Base-by-base conservation (phyloP, 2,329 filamentous ascomycete species). In the Phialocephala subalpina region DNA sequence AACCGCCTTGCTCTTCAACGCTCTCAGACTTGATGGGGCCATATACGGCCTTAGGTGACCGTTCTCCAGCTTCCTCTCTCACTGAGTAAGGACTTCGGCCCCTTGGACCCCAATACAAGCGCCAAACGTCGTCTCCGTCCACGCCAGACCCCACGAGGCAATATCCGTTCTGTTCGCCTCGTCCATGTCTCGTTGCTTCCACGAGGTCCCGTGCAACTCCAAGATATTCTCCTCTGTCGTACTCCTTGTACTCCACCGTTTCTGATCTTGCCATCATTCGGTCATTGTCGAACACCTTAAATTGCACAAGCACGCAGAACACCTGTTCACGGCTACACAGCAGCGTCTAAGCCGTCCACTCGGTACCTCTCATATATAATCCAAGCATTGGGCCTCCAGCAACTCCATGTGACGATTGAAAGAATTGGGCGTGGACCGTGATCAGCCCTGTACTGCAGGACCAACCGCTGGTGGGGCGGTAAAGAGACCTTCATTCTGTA, bases 1-100 rank as follows among this genome's bases (percentile, higher is more conserved):
- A 81, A 78, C 78, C 80, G 80, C 80, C 78, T 77, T 76, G 69
- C 73, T 77, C 76, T 76, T 66, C 74, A 70, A 70, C 53, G 69
- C 67, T 69, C 68, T 65, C 68, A 61, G 70, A 71, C 71, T 71
- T 73, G 71, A 75, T 74, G 74, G 77, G 71, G 73, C 77, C 76
- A 79, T 78, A 78, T 78, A 78, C 78, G 73, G 76, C 75, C 71
- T 73, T 69, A 68, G 71, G 73, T 74, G 73, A 77, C 76, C 69
- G 72, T 73, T 66, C 66, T 69, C 63, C 60, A 66, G 55, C 67
- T 64, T 68, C 65, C 66, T 69, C 67, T 72, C 64, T 61, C 67
- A 66, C 60, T 68, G 67, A 70, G 67, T 67, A 65, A 60, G 67
- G 73, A 75, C 70, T 67, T 70, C 68, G 55, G 62, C 69, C 71